These are phyloP conservation scores for Corymbia citriodora DNA, from an alignment of 441 rosid genomes.

Conservation along the genomic window DNA sequence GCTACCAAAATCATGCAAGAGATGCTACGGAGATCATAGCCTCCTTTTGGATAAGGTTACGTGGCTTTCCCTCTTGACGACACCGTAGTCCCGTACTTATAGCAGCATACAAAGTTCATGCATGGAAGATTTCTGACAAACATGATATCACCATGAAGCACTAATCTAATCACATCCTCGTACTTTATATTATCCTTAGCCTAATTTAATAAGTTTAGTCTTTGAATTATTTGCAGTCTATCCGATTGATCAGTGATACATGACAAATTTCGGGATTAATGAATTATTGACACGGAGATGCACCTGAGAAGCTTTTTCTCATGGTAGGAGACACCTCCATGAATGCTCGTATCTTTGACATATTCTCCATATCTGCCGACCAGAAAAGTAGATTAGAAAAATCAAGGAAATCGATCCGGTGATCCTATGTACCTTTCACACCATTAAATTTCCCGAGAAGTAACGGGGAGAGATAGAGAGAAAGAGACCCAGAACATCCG, in stretches of 20 bases:
- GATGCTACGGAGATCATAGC: conserved; percentile 7
- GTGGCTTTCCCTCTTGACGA: conserved; percentile 1
- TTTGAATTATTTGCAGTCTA: neutral
- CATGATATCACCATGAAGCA: neutral
- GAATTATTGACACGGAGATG: neutral
- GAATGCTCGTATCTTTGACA: conserved; percentile 23
- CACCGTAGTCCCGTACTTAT: neutral
- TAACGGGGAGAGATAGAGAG: neutral
- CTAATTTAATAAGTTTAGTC: neutral
- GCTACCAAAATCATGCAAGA: conserved; percentile 31
- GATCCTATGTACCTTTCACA: neutral
- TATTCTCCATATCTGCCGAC: conserved; percentile 38
- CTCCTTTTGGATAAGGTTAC: neutral
- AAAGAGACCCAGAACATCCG: conserved; percentile 16
- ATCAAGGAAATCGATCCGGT: neutral
- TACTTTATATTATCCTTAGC: neutral
- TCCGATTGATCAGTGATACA: neutral
- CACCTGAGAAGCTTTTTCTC: conserved; percentile 53
- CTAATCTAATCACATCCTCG: neutral
- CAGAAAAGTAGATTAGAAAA: neutral
- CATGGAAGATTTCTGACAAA: neutral
- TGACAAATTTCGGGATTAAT: conserved; percentile 12
- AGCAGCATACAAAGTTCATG: neutral
- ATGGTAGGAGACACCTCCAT: conserved; percentile 28
- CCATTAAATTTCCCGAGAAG: neutral